These are phyloP conservation scores for Wickerhamiella nectarea DNA, from an alignment of 805 yeast species.

Conservation along the genomic window DNA sequence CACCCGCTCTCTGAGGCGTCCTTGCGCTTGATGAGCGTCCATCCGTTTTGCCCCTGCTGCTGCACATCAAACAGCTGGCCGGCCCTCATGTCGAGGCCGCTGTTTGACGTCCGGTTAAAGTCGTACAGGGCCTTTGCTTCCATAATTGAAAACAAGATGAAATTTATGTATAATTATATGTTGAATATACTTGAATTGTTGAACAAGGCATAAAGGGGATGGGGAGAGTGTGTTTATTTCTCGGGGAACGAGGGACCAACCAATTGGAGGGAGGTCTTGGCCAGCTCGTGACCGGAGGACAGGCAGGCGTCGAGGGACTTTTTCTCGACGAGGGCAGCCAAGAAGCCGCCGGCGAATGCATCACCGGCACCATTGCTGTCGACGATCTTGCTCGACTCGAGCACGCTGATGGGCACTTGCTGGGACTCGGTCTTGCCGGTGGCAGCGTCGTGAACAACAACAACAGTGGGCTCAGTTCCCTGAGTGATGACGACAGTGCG, in stretches of 20 bases:
- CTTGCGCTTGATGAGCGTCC: constrained; percentile 78
- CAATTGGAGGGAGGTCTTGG: constrained; percentile 79
- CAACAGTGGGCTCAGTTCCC: constrained; percentile 82
- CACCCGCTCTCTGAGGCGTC: constrained; percentile 80
- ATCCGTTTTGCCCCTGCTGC: constrained; percentile 69
- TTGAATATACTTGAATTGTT: background rate
- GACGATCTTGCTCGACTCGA: constrained; percentile 51
- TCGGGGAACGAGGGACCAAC: constrained; percentile 86
- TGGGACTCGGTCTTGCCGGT: constrained; percentile 26
- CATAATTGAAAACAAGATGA: too few relatives aligned
- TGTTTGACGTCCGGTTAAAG: constrained; percentile 78
- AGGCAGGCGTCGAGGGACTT: constrained; percentile 45
- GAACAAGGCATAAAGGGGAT: background rate
- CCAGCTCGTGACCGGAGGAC: constrained; percentile 76
- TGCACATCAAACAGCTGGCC: constrained; percentile 64
- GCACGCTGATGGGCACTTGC: constrained; percentile 51
- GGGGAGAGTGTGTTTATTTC: too few relatives aligned
- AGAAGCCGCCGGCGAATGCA: constrained; percentile 93
- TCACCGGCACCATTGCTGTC: constrained; percentile 99
- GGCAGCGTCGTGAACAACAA: constrained; percentile 42
- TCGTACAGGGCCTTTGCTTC: constrained; percentile 62
- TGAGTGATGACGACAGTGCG: constrained; percentile 92
- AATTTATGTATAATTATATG: too few relatives aligned
- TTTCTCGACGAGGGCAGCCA: constrained; percentile 74
- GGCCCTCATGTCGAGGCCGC: constrained; percentile 63